Conservation (phyloP, 1,284 basidiomycete genomes). For the Sphagnurus paluster region DNA sequence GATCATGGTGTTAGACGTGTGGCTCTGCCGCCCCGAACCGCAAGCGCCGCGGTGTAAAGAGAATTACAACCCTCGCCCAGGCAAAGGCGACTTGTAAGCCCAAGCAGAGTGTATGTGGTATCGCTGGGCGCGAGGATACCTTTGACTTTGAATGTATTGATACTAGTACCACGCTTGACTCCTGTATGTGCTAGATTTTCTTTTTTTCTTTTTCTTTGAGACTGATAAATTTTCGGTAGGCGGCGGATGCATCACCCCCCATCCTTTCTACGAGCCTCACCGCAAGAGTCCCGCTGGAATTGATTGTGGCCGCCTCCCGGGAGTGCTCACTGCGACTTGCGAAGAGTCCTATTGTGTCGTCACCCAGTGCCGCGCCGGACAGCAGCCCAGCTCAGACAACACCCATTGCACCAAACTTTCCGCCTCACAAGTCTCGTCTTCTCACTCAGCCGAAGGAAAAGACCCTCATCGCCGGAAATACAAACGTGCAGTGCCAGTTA, state of each 20-base stretch:
- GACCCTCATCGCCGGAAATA: too few relatives aligned
- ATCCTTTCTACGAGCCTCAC: slow-evolving; percentile 24
- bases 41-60: slow-evolving; percentile 12
- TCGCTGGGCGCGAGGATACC: slow-evolving; percentile 31
- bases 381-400: slow-evolving; percentile 18
- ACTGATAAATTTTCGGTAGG: slow-evolving; percentile 19
- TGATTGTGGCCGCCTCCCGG: slow-evolving; percentile 25
- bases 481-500: not conserved
- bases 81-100: slow-evolving; percentile 29
- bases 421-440: not conserved
- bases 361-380: slow-evolving; percentile 26
- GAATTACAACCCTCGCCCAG: slow-evolving; percentile 23
- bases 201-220: not conserved
- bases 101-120: slow-evolving; percentile 40
- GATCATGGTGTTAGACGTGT: slow-evolving; percentile 25
- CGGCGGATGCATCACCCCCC: slow-evolving; percentile 29
- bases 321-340: slow-evolving; percentile 22
- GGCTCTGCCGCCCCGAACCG: slow-evolving; percentile 22
- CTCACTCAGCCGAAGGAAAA: too few relatives aligned
- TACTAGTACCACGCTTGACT: slow-evolving; percentile 39
- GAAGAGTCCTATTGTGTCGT: slow-evolving; percentile 24
- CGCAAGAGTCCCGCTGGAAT: slow-evolving; percentile 15
- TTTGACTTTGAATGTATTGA: slow-evolving; percentile 48
- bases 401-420: slow-evolving; percentile 17
- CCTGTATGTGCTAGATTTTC: slow-evolving; percentile 37